A percentile compares a stretch with the other conserved stretches of the same genome.
Conservation (phyloP, 2,329 filamentous ascomycete species). For the Coniochaeta pulveracea region DNA sequence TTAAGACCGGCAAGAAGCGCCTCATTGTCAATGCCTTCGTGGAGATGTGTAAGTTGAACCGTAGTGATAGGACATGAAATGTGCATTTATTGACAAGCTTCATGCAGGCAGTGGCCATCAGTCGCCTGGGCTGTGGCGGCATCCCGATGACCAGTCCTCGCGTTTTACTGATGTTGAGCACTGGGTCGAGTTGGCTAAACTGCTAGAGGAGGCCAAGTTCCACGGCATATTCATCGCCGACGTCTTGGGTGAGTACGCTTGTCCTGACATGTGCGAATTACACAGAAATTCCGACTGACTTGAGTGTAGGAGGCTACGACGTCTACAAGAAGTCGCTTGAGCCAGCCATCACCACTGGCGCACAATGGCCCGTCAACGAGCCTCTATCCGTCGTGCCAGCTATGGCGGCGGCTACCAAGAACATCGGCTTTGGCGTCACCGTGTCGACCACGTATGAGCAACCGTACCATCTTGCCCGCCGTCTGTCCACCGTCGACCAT, state of each 20-base stretch:
- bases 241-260: constrained; percentile 33
- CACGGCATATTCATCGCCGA: constrained; percentile 59
- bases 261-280: constrained; percentile 3
- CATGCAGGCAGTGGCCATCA: constrained; percentile 29
- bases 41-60: constrained; percentile 10
- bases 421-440: constrained; percentile 58
- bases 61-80: background rate
- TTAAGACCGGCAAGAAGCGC: constrained; percentile 8
- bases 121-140: constrained; percentile 40
- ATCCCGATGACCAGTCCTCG: constrained; percentile 51
- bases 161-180: constrained; percentile 49
- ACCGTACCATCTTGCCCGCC: constrained; percentile 53
- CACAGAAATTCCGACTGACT: background rate
- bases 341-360: constrained; percentile 48
- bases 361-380: constrained; percentile 64
- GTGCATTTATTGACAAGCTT: background rate
- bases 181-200: constrained; percentile 48
- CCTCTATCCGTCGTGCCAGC: constrained; percentile 50
- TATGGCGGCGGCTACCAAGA: constrained; percentile 57
- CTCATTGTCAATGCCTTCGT: constrained; percentile 13
- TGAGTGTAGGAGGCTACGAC: constrained; percentile 45
- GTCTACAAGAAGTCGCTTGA: constrained; percentile 52
- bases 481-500: constrained; percentile 58
- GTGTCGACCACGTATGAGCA: constrained; percentile 58
- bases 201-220: constrained; percentile 50